phyloP scores from a whole-genome alignment of 2,329 filamentous ascomycete species.

The Diaporthe australafricana region DNA sequence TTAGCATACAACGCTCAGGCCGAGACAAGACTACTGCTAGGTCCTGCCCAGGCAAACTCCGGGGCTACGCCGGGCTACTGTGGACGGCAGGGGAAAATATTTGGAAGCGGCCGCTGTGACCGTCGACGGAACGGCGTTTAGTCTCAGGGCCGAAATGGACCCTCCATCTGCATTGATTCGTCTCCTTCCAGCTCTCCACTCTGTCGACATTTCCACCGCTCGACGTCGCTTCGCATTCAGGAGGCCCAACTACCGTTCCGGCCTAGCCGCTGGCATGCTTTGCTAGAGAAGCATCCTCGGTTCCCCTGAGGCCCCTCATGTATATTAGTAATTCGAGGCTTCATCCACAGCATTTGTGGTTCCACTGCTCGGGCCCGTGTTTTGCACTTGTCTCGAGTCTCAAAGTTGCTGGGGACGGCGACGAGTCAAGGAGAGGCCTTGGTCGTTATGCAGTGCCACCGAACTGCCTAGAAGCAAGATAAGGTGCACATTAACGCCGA shows the following conservation, averaged over 20 bases:
- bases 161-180: neutral
- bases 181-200: neutral
- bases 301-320: neutral
- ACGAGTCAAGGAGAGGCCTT: slow-evolving; percentile 3
- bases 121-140: neutral
- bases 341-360: neutral
- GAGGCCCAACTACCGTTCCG: neutral
- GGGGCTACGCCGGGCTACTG: neutral
- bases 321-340: neutral
- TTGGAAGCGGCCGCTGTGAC: slow-evolving; percentile 12
- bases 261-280: neutral
- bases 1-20: neutral
- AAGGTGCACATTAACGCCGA: slow-evolving; percentile 15
- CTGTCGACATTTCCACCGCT: neutral
- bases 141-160: neutral
- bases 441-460: slow-evolving; percentile 1
- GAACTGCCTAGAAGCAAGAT: neutral
- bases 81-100: neutral
- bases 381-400: neutral
- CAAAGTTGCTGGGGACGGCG: neutral
- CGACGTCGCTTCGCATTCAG: neutral
- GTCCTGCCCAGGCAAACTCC: neutral
- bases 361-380: neutral
- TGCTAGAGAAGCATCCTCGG: neutral
- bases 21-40: neutral